Evolutionary conservation across 768 basidiomycete species (phyloP), one percentile per base, ranked within the genome.

Genomic region (Boletus rex-veris): DNA sequence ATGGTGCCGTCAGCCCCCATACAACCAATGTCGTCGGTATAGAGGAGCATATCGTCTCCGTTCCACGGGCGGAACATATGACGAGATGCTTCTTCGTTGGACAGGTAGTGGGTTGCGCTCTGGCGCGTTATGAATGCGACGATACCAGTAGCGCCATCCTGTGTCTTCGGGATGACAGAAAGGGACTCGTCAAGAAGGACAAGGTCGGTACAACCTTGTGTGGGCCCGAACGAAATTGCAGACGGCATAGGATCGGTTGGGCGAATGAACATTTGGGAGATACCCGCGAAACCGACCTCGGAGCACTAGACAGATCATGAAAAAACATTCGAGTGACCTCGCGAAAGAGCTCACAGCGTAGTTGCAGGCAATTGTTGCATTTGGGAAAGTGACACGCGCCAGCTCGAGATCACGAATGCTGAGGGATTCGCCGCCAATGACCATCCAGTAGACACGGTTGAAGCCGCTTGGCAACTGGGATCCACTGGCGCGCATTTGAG

Each of bases 401-500:
- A 68, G 49, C 33, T 69, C 63, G 41, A 68, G 55, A 47, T 68
- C 67, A 26, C 54, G 55, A 37, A 56, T 33, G 18, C 59, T 63
- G 42, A 67, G 58, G 8, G 63, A 67, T 58, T 68, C 65, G 3
- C 68, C 68, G 12, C 68, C 61, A n/a, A 68, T 69, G 21, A 69
- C 63, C 67, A 69, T 69, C 67, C 68, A 69, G 50, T 69, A 68
- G 19, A 68, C 43, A 24, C 67, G 64, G 11, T 58, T 59, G 39
- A 64, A 69, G 9, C 65, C 65, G 6, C 48, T 42, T 18, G 65
- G 60, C 0, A 64, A 41, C 8, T 39, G 30, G 15, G 62, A 57
- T 24, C 50, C 62, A 19, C 53, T 51, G 35, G 53, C 51, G 9
- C 60, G 63, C 52, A 67, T 57, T 47, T 59, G 61, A 41, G 57